Evolutionary conservation across 202 grass and related monocot species (phyloP), one percentile per base, ranked within the genome.

Genomic region (Musa balbisiana): DNA sequence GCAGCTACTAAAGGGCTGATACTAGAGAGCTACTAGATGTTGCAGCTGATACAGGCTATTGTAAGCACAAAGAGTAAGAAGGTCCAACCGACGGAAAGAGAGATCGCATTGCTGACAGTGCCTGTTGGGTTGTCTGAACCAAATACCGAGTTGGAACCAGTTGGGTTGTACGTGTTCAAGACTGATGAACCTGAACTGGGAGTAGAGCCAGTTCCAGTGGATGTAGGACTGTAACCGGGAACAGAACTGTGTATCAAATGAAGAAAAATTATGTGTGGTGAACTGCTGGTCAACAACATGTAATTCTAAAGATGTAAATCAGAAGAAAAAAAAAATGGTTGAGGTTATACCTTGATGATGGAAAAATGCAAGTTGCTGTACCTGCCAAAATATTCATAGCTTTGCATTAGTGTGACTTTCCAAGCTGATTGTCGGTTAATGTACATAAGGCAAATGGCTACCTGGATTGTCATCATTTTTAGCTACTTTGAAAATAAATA

Each of bases 111-210:
- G 65, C 79, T 81, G 64, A 73, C 71, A 27, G 88, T 16, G 77
- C 84, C 74, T 14, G 87, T 80, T 2, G 83, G 85, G 72, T 26
- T 89, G 55, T 81, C 82, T 1, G 83, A 78, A 21, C 88, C 91
- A 53, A 86, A 98, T 67, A 84, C 88, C 2, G 94, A 86, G 55
- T 74, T 86, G 15, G 87, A 85, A 64, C 85, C 71, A 15, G 11
- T 11, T 10, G 90, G 82, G 71, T 84, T 88, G 65, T 93, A 87
- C 0, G 84, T 73, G 66, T 92, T 92, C 33, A 89, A 75, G 62
- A 92, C 87, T 9, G 90, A 85, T 19, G 90, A 87, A 24, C 90
- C 90, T 1, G 90, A 71, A 50, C 66, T 54, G 5, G 51, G 51
- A 68, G 64, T 79, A 1, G 80, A 82, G 69, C 80, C 75, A 10